phyloP scores from a whole-genome alignment of 2,329 filamentous ascomycete species.

The Lojkania enalia region DNA sequence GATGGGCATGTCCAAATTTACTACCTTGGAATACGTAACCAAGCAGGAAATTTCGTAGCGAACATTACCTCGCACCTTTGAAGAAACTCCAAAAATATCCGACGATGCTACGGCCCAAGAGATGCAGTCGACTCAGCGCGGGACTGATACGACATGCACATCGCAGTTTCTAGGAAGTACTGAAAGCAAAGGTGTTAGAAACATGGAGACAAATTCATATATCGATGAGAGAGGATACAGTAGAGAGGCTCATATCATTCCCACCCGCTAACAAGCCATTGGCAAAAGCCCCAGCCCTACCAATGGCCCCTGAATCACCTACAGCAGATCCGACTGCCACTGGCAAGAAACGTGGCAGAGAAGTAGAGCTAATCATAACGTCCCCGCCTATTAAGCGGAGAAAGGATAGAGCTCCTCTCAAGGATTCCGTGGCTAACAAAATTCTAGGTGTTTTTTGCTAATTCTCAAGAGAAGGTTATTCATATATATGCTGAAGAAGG shows the following conservation, averaged over 20 bases:
- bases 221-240: constrained; percentile 26
- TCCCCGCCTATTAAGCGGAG: constrained; percentile 29
- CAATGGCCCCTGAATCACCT: background rate
- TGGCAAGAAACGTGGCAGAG: background rate
- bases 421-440: constrained; percentile 13
- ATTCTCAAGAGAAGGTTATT: constrained; percentile 23
- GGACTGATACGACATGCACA: constrained; percentile 13
- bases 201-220: constrained; percentile 23
- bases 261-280: background rate
- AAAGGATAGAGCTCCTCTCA: constrained; percentile 17
- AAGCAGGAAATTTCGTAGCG: constrained; percentile 27
- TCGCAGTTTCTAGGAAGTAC: constrained; percentile 25
- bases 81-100: constrained; percentile 2
- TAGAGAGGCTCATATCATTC: constrained; percentile 11
- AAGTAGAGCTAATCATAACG: too few relatives aligned
- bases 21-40: constrained; percentile 22
- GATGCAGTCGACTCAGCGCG: constrained; percentile 4
- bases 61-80: constrained; percentile 19
- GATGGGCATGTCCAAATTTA: constrained; percentile 19
- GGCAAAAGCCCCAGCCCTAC: background rate
- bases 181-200: constrained; percentile 22
- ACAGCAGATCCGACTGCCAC: background rate
- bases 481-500: constrained; percentile 23
- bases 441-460: constrained; percentile 19
- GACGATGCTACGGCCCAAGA: constrained; percentile 22